Percentiles rank a stretch among this genome's conserved stretches.
These are phyloP conservation scores for Dioscorea zingiberensis DNA, from an alignment of 106 monocot genomes.

Conservation along the genomic window DNA sequence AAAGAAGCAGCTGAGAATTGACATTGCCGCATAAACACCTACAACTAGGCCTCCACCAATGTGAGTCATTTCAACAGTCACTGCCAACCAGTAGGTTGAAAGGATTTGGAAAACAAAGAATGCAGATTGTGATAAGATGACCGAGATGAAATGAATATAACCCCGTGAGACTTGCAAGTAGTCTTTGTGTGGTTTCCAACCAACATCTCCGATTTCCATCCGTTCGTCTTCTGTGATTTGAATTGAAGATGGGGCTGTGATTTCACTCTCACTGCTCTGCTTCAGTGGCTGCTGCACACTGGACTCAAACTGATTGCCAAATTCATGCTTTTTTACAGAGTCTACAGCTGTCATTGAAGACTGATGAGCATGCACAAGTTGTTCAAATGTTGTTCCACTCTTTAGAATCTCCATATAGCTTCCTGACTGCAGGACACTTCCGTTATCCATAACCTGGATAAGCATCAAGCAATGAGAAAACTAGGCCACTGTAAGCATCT, in stretches of 20 bases:
- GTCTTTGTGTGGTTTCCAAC: conserved; percentile 58
- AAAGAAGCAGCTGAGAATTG: conserved; percentile 51
- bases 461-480: not conserved
- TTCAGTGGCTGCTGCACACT: not conserved
- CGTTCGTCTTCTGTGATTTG: conserved; percentile 78
- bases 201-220: conserved; percentile 58
- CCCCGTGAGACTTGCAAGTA: conserved; percentile 49
- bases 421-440: conserved; percentile 61
- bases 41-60: conserved; percentile 30
- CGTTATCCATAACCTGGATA: conserved; percentile 69
- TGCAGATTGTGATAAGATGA: conserved; percentile 28
- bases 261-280: conserved; percentile 33
- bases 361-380: conserved; percentile 77
- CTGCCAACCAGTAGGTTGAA: conserved; percentile 73
- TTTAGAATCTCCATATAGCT: conserved; percentile 55
- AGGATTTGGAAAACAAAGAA: conserved; percentile 53
- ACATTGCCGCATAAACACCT: conserved; percentile 53
- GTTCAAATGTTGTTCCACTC: conserved; percentile 70
- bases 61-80: conserved; percentile 32
- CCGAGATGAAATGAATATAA: conserved; percentile 19
- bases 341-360: conserved; percentile 50
- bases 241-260: conserved; percentile 10
- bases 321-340: conserved; percentile 1
- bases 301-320: not conserved
- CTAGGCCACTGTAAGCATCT: not conserved